These are phyloP conservation scores for bread wheat (Triticum aestivum) DNA, from an alignment of 176 grass and related monocot species.

Conservation along the genomic window DNA sequence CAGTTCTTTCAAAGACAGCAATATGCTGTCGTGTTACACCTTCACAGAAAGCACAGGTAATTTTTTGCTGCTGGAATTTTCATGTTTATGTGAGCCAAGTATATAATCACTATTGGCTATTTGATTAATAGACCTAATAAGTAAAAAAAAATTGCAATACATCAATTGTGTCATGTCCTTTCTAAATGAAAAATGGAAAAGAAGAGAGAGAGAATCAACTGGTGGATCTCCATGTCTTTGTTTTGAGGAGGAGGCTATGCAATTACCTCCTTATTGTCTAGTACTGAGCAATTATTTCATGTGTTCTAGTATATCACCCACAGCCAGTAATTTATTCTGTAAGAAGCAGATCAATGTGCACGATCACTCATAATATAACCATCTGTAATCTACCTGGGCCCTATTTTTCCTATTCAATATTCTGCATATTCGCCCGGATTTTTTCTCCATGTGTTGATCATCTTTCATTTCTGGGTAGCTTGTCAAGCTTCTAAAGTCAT, in stretches of 20 bases:
- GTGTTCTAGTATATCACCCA: neutral
- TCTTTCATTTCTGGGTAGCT: slow-evolving; percentile 51
- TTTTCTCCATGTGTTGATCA: slow-evolving; percentile 26
- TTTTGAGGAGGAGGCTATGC: neutral
- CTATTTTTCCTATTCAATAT: neutral
- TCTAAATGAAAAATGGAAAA: neutral
- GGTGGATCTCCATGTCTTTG: neutral
- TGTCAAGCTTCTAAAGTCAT: slow-evolving; percentile 88
- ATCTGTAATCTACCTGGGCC: neutral
- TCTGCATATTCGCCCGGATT: neutral
- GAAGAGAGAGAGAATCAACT: neutral
- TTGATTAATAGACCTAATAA: slow-evolving; percentile 13
- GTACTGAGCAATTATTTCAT: neutral
- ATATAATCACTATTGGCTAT: slow-evolving; percentile 12
- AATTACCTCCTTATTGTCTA: neutral
- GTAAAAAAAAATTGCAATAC: neutral
- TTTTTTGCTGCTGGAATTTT: neutral
- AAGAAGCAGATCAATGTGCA: neutral
- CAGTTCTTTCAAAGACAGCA: slow-evolving; percentile 85
- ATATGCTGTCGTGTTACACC: slow-evolving; percentile 98
- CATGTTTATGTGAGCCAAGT: slow-evolving; percentile 11
- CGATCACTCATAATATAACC: neutral
- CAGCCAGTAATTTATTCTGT: slow-evolving; percentile 4
- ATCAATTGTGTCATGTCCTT: neutral
- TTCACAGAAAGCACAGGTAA: slow-evolving; percentile 98